These are phyloP conservation scores for Jacaranda mimosifolia DNA, from an alignment of 257 asterid genomes.

Conservation along the genomic window DNA sequence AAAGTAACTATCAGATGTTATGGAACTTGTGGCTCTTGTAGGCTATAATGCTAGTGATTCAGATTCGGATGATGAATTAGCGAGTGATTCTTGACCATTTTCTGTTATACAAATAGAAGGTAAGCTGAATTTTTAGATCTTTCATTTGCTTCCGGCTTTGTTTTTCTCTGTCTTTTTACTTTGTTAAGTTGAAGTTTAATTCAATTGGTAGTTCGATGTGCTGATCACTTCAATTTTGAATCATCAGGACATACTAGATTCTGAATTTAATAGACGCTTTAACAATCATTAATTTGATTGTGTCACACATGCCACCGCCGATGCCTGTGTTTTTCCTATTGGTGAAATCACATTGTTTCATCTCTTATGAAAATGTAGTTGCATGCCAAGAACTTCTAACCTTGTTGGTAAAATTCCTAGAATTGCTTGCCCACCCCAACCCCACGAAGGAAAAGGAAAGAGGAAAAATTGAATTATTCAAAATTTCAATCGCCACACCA, in stretches of 20 bases:
- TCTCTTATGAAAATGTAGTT: background rate
- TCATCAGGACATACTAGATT: background rate
- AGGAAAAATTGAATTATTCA: no score
- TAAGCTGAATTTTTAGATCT: slow-evolving; percentile 25
- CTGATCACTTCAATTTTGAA: background rate
- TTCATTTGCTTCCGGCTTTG: background rate
- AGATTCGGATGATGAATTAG: slow-evolving; percentile 70
- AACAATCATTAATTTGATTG: background rate
- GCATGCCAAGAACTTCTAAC: background rate
- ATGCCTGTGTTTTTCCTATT: background rate
- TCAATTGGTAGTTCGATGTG: slow-evolving; percentile 20
- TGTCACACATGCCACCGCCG: background rate
- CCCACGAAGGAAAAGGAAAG: no score
- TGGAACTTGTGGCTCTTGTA: slow-evolving; percentile 33
- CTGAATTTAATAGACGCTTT: background rate
- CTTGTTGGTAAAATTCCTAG: background rate
- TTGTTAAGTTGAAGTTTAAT: background rate
- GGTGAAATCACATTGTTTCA: background rate
- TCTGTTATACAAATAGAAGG: slow-evolving; percentile 31
- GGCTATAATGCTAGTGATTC: slow-evolving; percentile 86
- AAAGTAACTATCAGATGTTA: background rate
- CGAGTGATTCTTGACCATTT: slow-evolving; percentile 44
- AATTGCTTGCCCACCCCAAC: no score
- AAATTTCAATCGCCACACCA: no score
- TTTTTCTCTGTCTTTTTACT: background rate